Percentiles rank a stretch among this genome's conserved stretches.
phyloP scores from a whole-genome alignment of 176 grass and related monocot species.

The Thinopyrum elongatum region DNA sequence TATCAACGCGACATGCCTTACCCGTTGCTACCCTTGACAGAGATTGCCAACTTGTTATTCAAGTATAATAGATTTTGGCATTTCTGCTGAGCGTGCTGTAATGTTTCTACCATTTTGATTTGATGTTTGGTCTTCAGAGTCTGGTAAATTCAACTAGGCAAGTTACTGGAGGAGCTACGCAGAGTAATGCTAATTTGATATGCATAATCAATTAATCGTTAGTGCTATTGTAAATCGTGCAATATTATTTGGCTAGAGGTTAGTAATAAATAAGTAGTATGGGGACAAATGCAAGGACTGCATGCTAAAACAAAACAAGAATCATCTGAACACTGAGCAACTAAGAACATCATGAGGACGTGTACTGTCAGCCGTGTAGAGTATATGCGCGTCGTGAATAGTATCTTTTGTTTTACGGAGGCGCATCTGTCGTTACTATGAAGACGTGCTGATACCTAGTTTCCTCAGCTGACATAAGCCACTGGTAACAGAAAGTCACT shows the following conservation, averaged over 20 bases:
- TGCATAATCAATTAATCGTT: background rate
- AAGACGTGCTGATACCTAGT: background rate
- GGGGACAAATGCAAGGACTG: background rate
- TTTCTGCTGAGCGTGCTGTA: background rate
- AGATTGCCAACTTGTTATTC: background rate
- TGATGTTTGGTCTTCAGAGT: conserved; percentile 19
- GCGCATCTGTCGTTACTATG: background rate
- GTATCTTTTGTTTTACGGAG: background rate
- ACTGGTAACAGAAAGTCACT: background rate
- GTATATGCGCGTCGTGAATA: background rate
- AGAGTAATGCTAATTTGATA: background rate
- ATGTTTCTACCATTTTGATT: background rate
- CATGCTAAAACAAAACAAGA: background rate
- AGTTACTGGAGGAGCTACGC: background rate
- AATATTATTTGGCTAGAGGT: background rate
- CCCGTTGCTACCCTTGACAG: background rate
- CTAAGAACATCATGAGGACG: background rate
- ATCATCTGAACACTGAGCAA: background rate
- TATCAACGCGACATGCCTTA: conserved; percentile 8
- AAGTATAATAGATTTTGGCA: background rate
- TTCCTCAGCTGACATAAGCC: conserved; percentile 9
- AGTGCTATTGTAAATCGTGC: background rate
- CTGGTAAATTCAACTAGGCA: background rate
- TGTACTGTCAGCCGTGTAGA: background rate
- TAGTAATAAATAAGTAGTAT: no score